Percentiles rank a stretch among this genome's conserved stretches.
phyloP scores from a whole-genome alignment of 2,329 filamentous ascomycete species.

The Verticillium isaacii region DNA sequence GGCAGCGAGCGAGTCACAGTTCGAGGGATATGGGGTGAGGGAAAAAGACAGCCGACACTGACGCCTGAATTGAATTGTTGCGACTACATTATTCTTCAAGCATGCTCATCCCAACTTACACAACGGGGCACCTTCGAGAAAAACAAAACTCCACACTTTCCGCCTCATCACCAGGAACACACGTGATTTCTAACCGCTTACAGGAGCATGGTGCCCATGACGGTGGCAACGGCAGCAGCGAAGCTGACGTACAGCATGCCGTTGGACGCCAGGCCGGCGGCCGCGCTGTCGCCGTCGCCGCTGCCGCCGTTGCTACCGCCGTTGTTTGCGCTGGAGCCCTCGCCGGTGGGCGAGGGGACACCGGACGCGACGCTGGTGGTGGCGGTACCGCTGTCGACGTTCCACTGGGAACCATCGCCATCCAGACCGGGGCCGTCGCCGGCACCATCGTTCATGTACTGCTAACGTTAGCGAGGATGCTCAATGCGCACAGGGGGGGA shows the following conservation, averaged over 20 bases:
- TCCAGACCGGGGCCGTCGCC: conserved; percentile 48
- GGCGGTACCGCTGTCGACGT: conserved; percentile 39
- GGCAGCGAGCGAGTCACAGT: background rate
- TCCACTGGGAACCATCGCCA: conserved; percentile 50
- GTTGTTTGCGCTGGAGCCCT: conserved; percentile 27
- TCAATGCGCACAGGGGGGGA: background rate
- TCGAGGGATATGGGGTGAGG: background rate
- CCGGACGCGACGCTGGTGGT: conserved; percentile 34
- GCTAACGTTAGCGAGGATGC: background rate
- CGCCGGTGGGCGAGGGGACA: conserved; percentile 30
- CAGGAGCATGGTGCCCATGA: conserved; percentile 34
- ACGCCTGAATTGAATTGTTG: background rate
- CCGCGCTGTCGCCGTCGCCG: conserved; percentile 23
- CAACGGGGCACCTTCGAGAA: background rate
- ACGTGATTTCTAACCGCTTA: conserved; percentile 17
- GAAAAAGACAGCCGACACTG: background rate
- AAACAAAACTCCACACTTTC: background rate
- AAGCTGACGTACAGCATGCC: conserved; percentile 29
- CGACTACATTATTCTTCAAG: background rate
- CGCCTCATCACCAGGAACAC: background rate
- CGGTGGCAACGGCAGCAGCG: conserved; percentile 27
- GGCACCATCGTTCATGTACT: conserved; percentile 50
- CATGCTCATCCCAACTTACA: background rate
- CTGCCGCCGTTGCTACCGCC: conserved; percentile 18
- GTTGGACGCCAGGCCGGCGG: conserved; percentile 18